A percentile compares a stretch with the other conserved stretches of the same genome.
Evolutionary conservation across 352 stramenopile species (phyloP).

Genomic region (Pythium guiyangense): DNA sequence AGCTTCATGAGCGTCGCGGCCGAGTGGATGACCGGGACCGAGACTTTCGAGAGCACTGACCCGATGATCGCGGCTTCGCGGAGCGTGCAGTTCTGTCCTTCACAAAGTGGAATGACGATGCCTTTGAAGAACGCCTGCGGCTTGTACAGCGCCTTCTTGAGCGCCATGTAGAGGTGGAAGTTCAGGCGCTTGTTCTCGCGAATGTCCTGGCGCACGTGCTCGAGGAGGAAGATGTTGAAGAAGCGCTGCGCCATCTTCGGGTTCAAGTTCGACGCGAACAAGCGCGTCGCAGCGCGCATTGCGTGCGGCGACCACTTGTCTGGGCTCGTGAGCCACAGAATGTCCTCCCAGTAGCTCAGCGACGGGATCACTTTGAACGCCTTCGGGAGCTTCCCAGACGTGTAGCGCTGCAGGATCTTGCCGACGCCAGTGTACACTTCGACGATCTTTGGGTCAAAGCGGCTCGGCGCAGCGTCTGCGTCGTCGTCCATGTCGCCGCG

Average conservation of each 20-base stretch:
- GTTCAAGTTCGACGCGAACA: slow-evolving; percentile 99
- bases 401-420: slow-evolving; percentile 96
- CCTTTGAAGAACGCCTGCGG: slow-evolving; percentile 99
- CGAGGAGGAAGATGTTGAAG: slow-evolving; percentile 98
- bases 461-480: slow-evolving; percentile 39
- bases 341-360: slow-evolving; percentile 98
- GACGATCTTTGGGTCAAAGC: slow-evolving; percentile 94
- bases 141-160: slow-evolving; percentile 99
- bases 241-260: slow-evolving; percentile 99
- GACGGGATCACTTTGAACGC: slow-evolving; percentile 99
- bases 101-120: slow-evolving; percentile 97
- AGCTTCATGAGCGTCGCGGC: slow-evolving; percentile 99
- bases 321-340: slow-evolving; percentile 96
- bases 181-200: slow-evolving; percentile 97
- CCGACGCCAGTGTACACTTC: slow-evolving; percentile 99
- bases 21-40: slow-evolving; percentile 98
- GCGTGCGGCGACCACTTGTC: slow-evolving; percentile 98
- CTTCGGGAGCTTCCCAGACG: slow-evolving; percentile 98
- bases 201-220: slow-evolving; percentile 97
- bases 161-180: slow-evolving; percentile 98
- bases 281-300: slow-evolving; percentile 95
- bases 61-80: slow-evolving; percentile 97
- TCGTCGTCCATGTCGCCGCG: slow-evolving; percentile 77
- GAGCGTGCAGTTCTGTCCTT: slow-evolving; percentile 93
- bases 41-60: slow-evolving; percentile 97